These are phyloP conservation scores for Chlorociboria aeruginascens DNA, from an alignment of 495 filamentous ascomycete genomes.

Conservation along the genomic window DNA sequence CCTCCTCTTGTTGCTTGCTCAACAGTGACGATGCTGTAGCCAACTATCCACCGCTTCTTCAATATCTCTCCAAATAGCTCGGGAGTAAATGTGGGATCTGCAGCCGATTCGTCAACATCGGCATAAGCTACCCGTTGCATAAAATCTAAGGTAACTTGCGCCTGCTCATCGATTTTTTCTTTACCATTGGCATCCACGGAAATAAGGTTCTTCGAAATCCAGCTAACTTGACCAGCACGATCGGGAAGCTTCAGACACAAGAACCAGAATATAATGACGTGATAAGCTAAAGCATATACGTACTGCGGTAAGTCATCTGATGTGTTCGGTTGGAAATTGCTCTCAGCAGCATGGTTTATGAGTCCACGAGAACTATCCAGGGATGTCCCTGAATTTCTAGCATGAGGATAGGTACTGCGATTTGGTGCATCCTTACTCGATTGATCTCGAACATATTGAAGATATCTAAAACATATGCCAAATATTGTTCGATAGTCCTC, in stretches of 20 bases:
- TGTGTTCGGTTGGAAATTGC: conserved; percentile 24
- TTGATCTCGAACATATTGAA: conserved; percentile 53
- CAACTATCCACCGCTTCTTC: conserved; percentile 75
- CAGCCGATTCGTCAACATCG: conserved; percentile 59
- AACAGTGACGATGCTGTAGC: conserved; percentile 77
- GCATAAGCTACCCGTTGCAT: conserved; percentile 88
- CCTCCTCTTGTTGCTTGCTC: conserved; percentile 65
- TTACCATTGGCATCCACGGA: conserved; percentile 59
- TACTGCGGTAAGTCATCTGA: conserved; percentile 72
- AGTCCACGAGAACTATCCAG: conserved; percentile 4
- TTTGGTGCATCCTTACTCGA: conserved; percentile 22
- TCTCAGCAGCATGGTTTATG: conserved; percentile 16
- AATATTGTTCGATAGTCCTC: conserved; percentile 88
- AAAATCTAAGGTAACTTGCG: conserved; percentile 86
- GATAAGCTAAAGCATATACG: conserved; percentile 82
- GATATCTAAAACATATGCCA: conserved; percentile 84
- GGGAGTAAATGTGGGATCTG: conserved; percentile 50
- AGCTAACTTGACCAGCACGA: conserved; percentile 69
- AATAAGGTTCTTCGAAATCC: conserved; percentile 84
- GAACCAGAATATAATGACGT: conserved; percentile 96
- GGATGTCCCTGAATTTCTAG: conserved; percentile 6
- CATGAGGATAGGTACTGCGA: conserved; percentile 8
- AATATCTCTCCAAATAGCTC: conserved; percentile 53
- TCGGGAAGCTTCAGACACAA: conserved; percentile 74
- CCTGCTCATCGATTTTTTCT: conserved; percentile 78